A percentile compares a stretch with the other conserved stretches of the same genome.
Evolutionary conservation across 2,329 filamentous ascomycete genomes (phyloP).

Genomic region (Xylaria sp.): DNA sequence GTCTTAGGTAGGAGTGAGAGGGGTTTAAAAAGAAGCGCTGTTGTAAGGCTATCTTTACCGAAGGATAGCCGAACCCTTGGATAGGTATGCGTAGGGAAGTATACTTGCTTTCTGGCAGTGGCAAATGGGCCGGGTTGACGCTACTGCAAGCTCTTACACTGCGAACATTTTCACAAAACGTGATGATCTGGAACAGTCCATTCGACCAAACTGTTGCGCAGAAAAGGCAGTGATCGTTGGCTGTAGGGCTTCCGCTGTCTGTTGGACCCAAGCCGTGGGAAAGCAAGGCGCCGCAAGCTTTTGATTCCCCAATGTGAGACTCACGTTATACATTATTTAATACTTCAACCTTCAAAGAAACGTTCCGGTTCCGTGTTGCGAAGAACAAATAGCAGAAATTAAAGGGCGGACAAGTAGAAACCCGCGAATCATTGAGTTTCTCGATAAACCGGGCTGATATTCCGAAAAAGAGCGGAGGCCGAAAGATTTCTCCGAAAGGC

Average conservation of each 20-base stretch:
- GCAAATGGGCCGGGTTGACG: constrained; percentile 6
- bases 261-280: background rate
- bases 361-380: background rate
- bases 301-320: too few relatives aligned
- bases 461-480: constrained; percentile 22
- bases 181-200: constrained; percentile 23
- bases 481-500: constrained; percentile 27
- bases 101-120: background rate
- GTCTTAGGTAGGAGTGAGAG: background rate
- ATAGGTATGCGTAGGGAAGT: background rate
- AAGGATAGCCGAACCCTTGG: constrained; percentile 13
- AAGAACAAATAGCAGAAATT: background rate
- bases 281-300: background rate
- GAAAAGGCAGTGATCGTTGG: constrained; percentile 33
- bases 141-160: constrained; percentile 34
- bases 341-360: background rate
- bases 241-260: background rate
- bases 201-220: background rate
- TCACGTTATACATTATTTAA: background rate
- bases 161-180: constrained; percentile 1
- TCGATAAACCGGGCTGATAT: constrained; percentile 8
- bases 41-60: constrained; percentile 13
- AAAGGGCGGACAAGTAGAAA: background rate
- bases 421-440: constrained; percentile 9
- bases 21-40: background rate